phyloP scores from a whole-genome alignment of 768 basidiomycete species.

The Pleurotus djamor region DNA sequence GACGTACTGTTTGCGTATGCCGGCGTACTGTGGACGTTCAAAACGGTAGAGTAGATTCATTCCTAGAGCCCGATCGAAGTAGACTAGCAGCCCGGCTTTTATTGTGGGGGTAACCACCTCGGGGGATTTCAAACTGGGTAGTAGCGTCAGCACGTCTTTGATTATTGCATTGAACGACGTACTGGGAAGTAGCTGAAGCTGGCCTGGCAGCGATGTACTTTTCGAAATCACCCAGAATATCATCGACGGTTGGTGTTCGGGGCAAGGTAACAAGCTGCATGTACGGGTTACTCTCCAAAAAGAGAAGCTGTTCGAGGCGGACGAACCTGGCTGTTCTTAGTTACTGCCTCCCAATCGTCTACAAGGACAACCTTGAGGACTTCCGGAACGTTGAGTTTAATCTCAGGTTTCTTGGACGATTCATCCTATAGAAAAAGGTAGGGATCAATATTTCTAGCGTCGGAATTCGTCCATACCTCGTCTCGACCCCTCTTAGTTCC shows the following conservation, averaged over 20 bases:
- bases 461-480: constrained; percentile 43
- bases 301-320: neutral
- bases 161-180: constrained; percentile 15
- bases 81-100: constrained; percentile 79
- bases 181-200: constrained; percentile 45
- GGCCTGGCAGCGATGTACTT: constrained; percentile 41
- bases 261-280: constrained; percentile 84
- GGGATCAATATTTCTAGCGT: neutral
- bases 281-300: neutral
- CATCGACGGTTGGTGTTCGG: constrained; percentile 72
- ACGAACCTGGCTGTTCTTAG: constrained; percentile 87
- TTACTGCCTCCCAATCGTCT: constrained; percentile 97
- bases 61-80: constrained; percentile 92
- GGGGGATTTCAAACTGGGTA: constrained; percentile 63
- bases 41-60: constrained; percentile 92
- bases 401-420: constrained; percentile 74
- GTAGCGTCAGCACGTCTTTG: neutral
- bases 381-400: constrained; percentile 90
- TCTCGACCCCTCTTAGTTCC: constrained; percentile 75
- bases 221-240: constrained; percentile 78
- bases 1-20: constrained; percentile 68
- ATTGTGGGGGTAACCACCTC: constrained; percentile 74
- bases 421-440: constrained; percentile 56
- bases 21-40: constrained; percentile 91
- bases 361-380: constrained; percentile 86